Evolutionary conservation across 805 yeast species (phyloP), one percentile per base, ranked within the genome.

Genomic region (Tetrapisispora pingtungensis): DNA sequence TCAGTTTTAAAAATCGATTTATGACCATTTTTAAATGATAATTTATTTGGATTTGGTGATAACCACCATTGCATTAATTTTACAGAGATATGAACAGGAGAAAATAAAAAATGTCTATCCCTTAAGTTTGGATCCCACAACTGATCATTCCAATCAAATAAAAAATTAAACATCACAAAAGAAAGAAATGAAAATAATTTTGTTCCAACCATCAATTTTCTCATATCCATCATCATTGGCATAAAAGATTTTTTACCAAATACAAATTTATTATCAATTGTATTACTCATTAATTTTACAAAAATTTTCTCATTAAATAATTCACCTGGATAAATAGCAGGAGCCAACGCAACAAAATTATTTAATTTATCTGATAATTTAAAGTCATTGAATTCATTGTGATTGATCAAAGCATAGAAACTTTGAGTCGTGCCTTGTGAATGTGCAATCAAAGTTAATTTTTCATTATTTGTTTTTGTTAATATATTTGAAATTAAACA

Each of bases 31-130:
- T 57, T 66, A 50, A 63, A 77, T 64, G 51, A 82, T 70, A 45
- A 62, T 65, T 57, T 62, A 20, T 54, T 55, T n/a, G 53, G 51
- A 36, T 53, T 51, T 7, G 62, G 58, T 36, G 79, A 78, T 18
- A 88, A 67, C 97, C 97, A 90, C 97, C 97, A 93, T 38, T 77
- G 72, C 95, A 90, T 88, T 46, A 85, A 68, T 50, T 79, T 77
- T 1, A 87, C 72, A 22, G 94, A 81, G 14, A 89, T 82, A 59
- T 77, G 84, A 5, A 84, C 85, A 0, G 96, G 96, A 3, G 95
- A 82, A 59, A 87, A 89, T 6, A 89, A 64, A 50, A 90, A 88
- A 63, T 85, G 87, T 30, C 89, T 71, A 48, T 77, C 75, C 54
- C 90, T 71, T 20, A 86, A 65, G 24, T 71, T 65, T 22, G 65